phyloP scores from a whole-genome alignment of 352 stramenopile genomes.

The Labyrinthula sp. region DNA sequence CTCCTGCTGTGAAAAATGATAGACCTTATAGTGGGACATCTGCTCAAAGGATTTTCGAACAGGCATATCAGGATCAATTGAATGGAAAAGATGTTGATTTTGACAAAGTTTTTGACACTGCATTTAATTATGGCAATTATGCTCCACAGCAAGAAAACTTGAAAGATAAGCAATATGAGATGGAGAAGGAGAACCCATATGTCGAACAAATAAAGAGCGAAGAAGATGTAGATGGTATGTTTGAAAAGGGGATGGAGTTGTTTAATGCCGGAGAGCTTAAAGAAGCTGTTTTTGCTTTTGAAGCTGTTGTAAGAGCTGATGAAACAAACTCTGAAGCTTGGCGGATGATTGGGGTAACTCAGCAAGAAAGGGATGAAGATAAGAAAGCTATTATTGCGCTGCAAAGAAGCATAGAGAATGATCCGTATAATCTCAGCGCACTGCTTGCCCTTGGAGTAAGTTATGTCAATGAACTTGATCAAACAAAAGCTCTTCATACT shows the following conservation, averaged over 20 bases:
- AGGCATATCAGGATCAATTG: slow-evolving; percentile 16
- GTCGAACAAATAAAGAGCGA: no score
- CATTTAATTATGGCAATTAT: slow-evolving; percentile 1
- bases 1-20: neutral
- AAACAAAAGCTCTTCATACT: slow-evolving; percentile 54
- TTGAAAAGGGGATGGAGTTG: slow-evolving; percentile 34
- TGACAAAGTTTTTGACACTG: slow-evolving; percentile 17
- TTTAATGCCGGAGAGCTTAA: slow-evolving; percentile 52
- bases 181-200: slow-evolving; percentile 17
- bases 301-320: slow-evolving; percentile 59
- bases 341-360: slow-evolving; percentile 60
- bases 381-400: slow-evolving; percentile 62
- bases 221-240: no score
- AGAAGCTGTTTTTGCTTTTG: slow-evolving; percentile 60
- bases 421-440: slow-evolving; percentile 62
- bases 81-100: slow-evolving; percentile 27
- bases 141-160: slow-evolving; percentile 18
- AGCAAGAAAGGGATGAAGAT: slow-evolving; percentile 66
- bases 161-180: slow-evolving; percentile 16
- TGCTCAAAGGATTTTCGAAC: slow-evolving; percentile 9
- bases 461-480: slow-evolving; percentile 64
- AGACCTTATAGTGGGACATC: neutral
- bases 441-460: slow-evolving; percentile 57
- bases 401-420: slow-evolving; percentile 57
- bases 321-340: slow-evolving; percentile 60